Evolutionary conservation across 257 asterid species (phyloP).

Genomic region (Eucommia ulmoides): DNA sequence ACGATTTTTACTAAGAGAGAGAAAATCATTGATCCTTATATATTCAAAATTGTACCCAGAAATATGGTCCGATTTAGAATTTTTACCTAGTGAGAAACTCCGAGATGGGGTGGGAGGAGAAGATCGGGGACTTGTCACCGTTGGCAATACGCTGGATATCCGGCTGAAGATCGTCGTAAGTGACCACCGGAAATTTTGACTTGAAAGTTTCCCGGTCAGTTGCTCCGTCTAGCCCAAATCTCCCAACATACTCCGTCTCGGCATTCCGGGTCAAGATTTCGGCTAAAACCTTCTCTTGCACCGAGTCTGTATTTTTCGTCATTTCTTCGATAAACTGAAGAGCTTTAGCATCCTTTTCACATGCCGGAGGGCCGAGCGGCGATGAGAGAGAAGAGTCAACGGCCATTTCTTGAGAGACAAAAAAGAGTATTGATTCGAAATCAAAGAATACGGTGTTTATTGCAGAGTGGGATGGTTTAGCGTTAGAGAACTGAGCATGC

Average conservation of each 20-base stretch:
- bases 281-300: slow-evolving; percentile 44
- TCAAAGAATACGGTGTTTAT: neutral
- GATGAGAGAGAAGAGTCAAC: slow-evolving; percentile 24
- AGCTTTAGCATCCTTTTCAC: slow-evolving; percentile 40
- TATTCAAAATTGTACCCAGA: no score
- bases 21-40: no score
- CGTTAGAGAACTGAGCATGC: neutral
- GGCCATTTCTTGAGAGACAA: slow-evolving; percentile 21
- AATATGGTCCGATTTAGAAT: no score
- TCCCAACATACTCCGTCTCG: slow-evolving; percentile 42
- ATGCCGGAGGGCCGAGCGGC: slow-evolving; percentile 26
- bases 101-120: slow-evolving; percentile 59
- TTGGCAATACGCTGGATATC: slow-evolving; percentile 61
- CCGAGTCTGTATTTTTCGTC: slow-evolving; percentile 35
- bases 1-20: no score
- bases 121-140: slow-evolving; percentile 68
- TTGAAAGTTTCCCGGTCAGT: slow-evolving; percentile 53
- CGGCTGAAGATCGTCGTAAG: slow-evolving; percentile 66
- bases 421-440: neutral
- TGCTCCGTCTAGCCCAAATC: slow-evolving; percentile 37
- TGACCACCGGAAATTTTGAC: slow-evolving; percentile 52
- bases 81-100: slow-evolving; percentile 94
- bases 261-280: slow-evolving; percentile 53
- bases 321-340: slow-evolving; percentile 57
- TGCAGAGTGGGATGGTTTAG: neutral